Conservation (phyloP, 2,329 filamentous ascomycete species). For the Alternaria atra region DNA sequence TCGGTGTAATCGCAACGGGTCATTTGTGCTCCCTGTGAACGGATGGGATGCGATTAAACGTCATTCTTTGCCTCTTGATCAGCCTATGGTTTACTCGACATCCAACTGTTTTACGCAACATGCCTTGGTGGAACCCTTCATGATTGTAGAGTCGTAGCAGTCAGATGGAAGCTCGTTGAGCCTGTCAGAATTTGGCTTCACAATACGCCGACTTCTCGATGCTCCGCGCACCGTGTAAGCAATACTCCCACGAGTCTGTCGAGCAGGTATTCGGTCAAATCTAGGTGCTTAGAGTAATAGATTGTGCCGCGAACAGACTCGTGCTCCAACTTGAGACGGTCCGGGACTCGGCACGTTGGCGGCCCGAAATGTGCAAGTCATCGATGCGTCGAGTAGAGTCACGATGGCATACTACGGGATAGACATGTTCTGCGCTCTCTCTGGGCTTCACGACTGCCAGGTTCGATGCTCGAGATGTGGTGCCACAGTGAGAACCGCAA, state of each 20-base stretch:
- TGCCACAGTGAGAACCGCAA: background rate
- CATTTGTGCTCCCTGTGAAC: background rate
- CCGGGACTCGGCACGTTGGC: slow-evolving; percentile 1
- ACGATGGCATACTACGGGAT: background rate
- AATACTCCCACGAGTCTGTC: background rate
- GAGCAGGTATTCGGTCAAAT: slow-evolving; percentile 1
- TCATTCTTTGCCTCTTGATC: background rate
- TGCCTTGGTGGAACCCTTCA: background rate
- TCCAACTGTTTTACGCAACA: background rate
- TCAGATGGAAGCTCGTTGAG: background rate
- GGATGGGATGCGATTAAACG: background rate
- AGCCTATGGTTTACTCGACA: background rate
- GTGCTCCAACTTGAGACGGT: background rate
- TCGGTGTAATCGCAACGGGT: background rate
- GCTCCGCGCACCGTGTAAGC: background rate
- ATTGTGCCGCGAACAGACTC: background rate
- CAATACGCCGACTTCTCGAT: background rate
- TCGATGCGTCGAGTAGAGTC: background rate
- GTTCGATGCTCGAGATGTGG: background rate
- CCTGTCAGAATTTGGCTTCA: background rate
- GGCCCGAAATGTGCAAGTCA: background rate
- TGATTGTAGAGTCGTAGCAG: background rate
- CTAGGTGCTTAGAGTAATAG: background rate
- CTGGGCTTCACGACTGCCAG: background rate
- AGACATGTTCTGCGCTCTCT: background rate